These are phyloP conservation scores for Juglanconis juglandina DNA, from an alignment of 2,329 filamentous ascomycete genomes.

Conservation along the genomic window DNA sequence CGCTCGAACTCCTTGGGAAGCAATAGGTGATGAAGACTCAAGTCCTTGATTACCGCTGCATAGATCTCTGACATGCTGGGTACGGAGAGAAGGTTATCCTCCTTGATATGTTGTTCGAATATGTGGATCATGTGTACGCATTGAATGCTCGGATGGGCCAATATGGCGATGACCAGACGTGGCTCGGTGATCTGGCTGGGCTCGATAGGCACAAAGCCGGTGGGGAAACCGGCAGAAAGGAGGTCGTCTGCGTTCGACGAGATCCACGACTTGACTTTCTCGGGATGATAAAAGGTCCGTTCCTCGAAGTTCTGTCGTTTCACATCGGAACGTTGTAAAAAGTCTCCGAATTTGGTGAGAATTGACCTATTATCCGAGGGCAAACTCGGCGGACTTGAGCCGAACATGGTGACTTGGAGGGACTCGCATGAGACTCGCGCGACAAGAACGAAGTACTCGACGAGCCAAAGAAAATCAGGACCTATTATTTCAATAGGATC, in stretches of 20 bases:
- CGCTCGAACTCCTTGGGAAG: neutral
- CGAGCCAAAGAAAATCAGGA: no score
- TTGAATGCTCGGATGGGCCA: neutral
- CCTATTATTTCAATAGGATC: no score
- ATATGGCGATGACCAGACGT: neutral
- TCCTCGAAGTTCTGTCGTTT: neutral
- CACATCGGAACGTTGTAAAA: neutral
- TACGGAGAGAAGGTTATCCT: neutral
- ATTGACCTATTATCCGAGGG: neutral
- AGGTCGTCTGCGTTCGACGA: neutral
- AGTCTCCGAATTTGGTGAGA: neutral
- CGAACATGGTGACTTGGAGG: no score
- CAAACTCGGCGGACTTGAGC: neutral
- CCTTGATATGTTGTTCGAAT: neutral
- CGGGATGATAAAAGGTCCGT: neutral
- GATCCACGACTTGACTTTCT: neutral
- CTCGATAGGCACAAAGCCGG: neutral
- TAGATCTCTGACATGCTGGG: neutral
- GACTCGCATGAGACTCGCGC: no score
- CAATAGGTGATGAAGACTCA: neutral
- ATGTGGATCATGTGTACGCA: neutral
- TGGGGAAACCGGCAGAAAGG: neutral
- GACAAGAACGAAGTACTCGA: neutral
- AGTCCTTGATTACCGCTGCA: neutral
- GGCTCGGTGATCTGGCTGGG: neutral